phyloP scores from a whole-genome alignment of 352 stramenopile genomes.

The Globisporangium orthogonon region DNA sequence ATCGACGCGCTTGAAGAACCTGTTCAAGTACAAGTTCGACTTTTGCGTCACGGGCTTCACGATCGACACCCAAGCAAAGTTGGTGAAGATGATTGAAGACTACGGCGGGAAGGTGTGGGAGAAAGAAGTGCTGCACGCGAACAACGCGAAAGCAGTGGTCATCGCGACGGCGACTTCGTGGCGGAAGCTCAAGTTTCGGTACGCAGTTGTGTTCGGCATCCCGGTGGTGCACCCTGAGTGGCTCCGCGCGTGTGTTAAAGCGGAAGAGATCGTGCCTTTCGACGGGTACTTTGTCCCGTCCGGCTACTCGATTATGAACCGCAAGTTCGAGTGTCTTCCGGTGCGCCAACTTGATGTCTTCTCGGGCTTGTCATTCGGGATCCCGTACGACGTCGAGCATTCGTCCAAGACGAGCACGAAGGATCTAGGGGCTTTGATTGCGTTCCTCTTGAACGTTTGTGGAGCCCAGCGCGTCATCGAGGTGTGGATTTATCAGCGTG shows the following conservation, averaged over 20 bases:
- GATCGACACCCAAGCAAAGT: conserved; percentile 33
- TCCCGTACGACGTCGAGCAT: conserved; percentile 40
- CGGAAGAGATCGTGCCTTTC: conserved; percentile 43
- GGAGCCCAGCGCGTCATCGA: conserved; percentile 52
- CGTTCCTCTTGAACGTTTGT: conserved; percentile 58
- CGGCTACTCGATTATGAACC: conserved; percentile 52
- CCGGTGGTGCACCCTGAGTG: conserved; percentile 78
- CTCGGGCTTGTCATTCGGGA: conserved; percentile 48
- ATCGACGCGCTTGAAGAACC: conserved; percentile 35
- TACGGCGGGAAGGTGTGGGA: conserved; percentile 56
- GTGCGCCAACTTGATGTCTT: conserved; percentile 54
- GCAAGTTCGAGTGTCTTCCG: conserved; percentile 55
- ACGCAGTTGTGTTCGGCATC: conserved; percentile 73
- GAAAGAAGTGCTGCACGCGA: conserved; percentile 40
- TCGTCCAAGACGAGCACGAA: conserved; percentile 26
- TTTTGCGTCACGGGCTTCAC: conserved; percentile 75
- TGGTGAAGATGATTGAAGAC: conserved; percentile 57
- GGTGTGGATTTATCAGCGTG: conserved; percentile 14
- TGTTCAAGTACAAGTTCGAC: conserved; percentile 73
- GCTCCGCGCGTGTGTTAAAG: conserved; percentile 58
- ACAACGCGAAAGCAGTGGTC: conserved; percentile 52
- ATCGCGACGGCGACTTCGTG: conserved; percentile 70
- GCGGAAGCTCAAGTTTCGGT: conserved; percentile 80
- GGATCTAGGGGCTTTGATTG: conserved; percentile 34
- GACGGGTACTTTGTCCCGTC: conserved; percentile 65